Percentiles rank a stretch among this genome's conserved stretches.
Evolutionary conservation across 164 flowering plant genomes (phyloP).

Genomic region (Umbilicus rupestris): DNA sequence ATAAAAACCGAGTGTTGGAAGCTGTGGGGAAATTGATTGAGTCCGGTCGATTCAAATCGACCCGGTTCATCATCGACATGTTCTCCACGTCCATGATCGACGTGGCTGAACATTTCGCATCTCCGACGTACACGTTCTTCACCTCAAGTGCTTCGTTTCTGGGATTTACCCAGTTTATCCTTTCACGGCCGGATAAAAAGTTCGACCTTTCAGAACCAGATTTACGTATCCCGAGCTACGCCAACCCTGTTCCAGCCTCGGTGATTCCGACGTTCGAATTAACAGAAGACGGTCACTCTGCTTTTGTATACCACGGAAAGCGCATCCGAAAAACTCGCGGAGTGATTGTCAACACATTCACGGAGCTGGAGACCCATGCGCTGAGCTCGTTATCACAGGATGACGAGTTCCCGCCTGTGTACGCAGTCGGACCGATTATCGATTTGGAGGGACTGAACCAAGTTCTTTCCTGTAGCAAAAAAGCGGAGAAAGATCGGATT

Average conservation of each 20-base stretch:
- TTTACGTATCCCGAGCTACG: slow-evolving; percentile 9
- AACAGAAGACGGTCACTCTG: neutral
- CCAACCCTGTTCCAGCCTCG: slow-evolving; percentile 12
- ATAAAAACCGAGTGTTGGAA: neutral
- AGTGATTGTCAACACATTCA: slow-evolving; percentile 24
- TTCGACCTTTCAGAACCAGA: neutral
- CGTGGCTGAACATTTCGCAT: slow-evolving; percentile 12
- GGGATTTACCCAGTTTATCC: slow-evolving; percentile 12
- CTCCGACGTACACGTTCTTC: slow-evolving; percentile 18
- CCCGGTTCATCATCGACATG: slow-evolving; percentile 11
- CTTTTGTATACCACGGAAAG: slow-evolving; percentile 6
- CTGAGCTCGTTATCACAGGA: neutral
- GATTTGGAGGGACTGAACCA: neutral
- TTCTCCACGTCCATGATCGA: slow-evolving; percentile 19
- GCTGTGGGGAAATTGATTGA: neutral
- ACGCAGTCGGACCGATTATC: neutral
- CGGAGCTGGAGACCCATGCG: slow-evolving; percentile 23
- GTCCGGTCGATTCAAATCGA: neutral
- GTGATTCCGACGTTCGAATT: slow-evolving; percentile 12
- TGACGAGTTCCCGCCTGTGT: neutral
- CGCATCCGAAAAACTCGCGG: slow-evolving; percentile 20
- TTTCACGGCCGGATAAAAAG: slow-evolving; percentile 2
- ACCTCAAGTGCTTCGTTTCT: slow-evolving; percentile 16
- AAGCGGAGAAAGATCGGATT: neutral
- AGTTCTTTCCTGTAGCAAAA: neutral